Base-by-base conservation (phyloP, 2,329 filamentous ascomycete species). In the Trichoderma polysporum region DNA sequence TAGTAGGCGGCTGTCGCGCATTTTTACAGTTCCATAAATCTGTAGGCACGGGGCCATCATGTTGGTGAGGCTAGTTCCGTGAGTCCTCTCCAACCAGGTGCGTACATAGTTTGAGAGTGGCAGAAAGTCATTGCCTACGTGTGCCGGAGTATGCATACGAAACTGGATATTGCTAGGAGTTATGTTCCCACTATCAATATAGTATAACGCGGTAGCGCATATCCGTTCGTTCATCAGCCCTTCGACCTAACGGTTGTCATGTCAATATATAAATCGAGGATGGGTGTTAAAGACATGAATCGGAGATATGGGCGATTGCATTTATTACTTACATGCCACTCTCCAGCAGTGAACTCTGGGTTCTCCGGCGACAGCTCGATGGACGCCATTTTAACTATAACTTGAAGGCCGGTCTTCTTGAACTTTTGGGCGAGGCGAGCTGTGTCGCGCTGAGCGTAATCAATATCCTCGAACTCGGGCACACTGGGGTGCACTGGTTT, bases 341-440 rank as follows among this genome's bases (percentile, higher is more conserved):
- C 73, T 2, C 82, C 82, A 12, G 80, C 80, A 0, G 74, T 71
- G 68, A 84, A 87, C 0, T 71, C 70, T 0, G 85, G 82, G 7
- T 84, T 80, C 17, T 83, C 82, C 0, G 86, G 85, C 0, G 79
- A 83, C 3, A 88, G 77, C 35, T 86, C 78, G 54, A 88, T 83
- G 54, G 82, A 84, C 3, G 83, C 79, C 25, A 88, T 77, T 73
- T 89, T 89, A 47, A 89, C 82, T 60, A 90, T 86, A 41, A 90
- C 76, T 70, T 90, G 88, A 1, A 90, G 75, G 0, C 85, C 84
- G 3, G 33, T 25, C 27, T 63, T 31, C 19, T 35, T 33, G 52
- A 56, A 74, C 67, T 56, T 3, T 68, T 58, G 0, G 63, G 47
- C 29, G 70, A 72, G 61, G 68, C 25, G 33, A 25, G 2, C 12